Evolutionary conservation across 2,329 filamentous ascomycete species (phyloP).

Genomic region (Colletotrichum sp.): DNA sequence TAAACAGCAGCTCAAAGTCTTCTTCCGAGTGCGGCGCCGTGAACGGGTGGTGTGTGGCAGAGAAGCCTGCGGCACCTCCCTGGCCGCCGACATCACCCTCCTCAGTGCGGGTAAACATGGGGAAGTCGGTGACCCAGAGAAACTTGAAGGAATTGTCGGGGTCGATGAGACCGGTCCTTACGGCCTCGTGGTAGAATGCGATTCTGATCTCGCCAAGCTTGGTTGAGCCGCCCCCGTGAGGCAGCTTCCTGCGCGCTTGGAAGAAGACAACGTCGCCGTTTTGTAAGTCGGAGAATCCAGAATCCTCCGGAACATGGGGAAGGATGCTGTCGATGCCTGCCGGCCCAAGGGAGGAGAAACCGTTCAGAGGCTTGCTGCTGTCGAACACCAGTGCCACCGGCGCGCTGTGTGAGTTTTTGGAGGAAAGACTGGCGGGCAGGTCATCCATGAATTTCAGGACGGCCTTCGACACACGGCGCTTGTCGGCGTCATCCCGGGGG

Average conservation of each 20-base stretch:
- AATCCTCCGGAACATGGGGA: slow-evolving; percentile 26
- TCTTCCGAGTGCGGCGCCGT: slow-evolving; percentile 77
- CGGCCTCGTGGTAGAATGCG: slow-evolving; percentile 71
- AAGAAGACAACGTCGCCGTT: slow-evolving; percentile 82
- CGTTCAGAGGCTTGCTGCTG: slow-evolving; percentile 73
- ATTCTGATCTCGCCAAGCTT: slow-evolving; percentile 75
- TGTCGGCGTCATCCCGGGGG: slow-evolving; percentile 53
- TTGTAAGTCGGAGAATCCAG: slow-evolving; percentile 45
- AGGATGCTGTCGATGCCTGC: slow-evolving; percentile 32
- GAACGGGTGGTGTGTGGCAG: slow-evolving; percentile 93
- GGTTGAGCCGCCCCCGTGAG: slow-evolving; percentile 75
- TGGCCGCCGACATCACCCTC: slow-evolving; percentile 71
- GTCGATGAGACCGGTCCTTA: slow-evolving; percentile 64
- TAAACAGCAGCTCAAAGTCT: slow-evolving; percentile 78
- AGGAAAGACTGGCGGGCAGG: slow-evolving; percentile 63
- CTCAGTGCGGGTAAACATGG: slow-evolving; percentile 82
- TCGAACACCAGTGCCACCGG: slow-evolving; percentile 83
- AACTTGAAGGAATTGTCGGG: slow-evolving; percentile 63
- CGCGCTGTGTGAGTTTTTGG: slow-evolving; percentile 74
- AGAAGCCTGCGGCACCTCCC: slow-evolving; percentile 79
- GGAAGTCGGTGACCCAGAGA: slow-evolving; percentile 89
- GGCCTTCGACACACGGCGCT: slow-evolving; percentile 63
- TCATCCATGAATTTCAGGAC: slow-evolving; percentile 72
- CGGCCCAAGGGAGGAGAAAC: slow-evolving; percentile 75
- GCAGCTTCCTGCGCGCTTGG: slow-evolving; percentile 74